Evolutionary conservation across 2,329 filamentous ascomycete species (phyloP).

Genomic region (Penicillium sp.): DNA sequence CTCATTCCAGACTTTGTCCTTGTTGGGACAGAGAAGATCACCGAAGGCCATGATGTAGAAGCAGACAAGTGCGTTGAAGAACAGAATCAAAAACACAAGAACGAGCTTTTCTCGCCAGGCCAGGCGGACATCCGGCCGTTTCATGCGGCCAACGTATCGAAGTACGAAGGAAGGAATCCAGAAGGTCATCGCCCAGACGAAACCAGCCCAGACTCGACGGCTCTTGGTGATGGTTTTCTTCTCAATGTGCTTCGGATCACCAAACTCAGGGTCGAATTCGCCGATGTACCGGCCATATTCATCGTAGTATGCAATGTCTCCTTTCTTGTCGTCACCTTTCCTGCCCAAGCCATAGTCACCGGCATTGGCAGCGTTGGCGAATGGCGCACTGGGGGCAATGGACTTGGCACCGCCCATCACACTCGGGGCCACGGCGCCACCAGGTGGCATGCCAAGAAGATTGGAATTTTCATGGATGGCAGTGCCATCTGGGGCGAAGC

Average conservation of each 20-base stretch:
- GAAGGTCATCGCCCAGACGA: slow-evolving; percentile 86
- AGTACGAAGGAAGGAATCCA: slow-evolving; percentile 90
- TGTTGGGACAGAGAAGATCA: slow-evolving; percentile 81
- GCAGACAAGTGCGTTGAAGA: slow-evolving; percentile 77
- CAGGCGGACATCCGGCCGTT: slow-evolving; percentile 91
- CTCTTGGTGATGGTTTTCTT: slow-evolving; percentile 61
- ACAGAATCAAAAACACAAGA: slow-evolving; percentile 71
- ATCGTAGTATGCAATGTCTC: slow-evolving; percentile 69
- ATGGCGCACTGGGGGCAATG: slow-evolving; percentile 46
- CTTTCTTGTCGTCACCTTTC: slow-evolving; percentile 77
- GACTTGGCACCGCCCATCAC: slow-evolving; percentile 53
- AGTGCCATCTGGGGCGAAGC: slow-evolving; percentile 64
- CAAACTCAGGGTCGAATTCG: slow-evolving; percentile 72
- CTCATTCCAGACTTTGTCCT: slow-evolving; percentile 79
- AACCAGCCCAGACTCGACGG: slow-evolving; percentile 73
- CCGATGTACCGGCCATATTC: slow-evolving; percentile 65
- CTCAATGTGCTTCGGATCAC: slow-evolving; percentile 71
- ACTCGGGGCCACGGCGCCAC: slow-evolving; percentile 50
- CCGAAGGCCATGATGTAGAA: slow-evolving; percentile 94
- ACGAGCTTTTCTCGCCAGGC: slow-evolving; percentile 96
- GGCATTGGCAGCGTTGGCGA: slow-evolving; percentile 51
- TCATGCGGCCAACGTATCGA: slow-evolving; percentile 85
- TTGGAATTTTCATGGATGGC: slow-evolving; percentile 58
- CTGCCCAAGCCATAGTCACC: slow-evolving; percentile 87
- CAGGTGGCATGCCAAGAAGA: slow-evolving; percentile 53